Percentiles rank a stretch among this genome's conserved stretches.
These are phyloP conservation scores for Rhizopus arrhizus DNA, from an alignment of 371 early-diverging fungal species.

Conservation along the genomic window DNA sequence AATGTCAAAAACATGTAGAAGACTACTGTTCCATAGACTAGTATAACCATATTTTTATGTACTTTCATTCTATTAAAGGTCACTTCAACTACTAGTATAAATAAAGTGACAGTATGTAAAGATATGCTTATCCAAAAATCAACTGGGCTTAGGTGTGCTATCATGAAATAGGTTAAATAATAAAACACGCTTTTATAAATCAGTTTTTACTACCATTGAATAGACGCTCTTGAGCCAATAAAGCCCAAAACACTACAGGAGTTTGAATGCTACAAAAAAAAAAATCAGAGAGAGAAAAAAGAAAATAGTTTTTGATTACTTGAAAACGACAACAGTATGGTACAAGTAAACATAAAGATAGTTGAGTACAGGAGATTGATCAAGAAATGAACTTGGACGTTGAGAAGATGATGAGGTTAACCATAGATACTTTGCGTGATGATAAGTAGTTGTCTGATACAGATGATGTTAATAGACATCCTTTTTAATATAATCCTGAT, in stretches of 20 bases:
- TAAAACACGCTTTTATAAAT: background rate
- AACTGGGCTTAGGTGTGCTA: constrained; percentile 21
- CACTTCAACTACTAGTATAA: constrained; percentile 48
- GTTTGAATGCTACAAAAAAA: constrained; percentile 38
- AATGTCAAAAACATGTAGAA: constrained; percentile 58
- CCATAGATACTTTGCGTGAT: constrained; percentile 42
- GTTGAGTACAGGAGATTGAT: constrained; percentile 39
- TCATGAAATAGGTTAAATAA: background rate
- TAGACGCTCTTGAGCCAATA: constrained; percentile 23
- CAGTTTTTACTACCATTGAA: constrained; percentile 15
- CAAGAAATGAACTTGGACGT: constrained; percentile 35
- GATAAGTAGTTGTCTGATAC: constrained; percentile 30
- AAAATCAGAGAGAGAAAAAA: background rate
- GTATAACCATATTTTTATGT: constrained; percentile 38
- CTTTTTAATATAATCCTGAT: background rate
- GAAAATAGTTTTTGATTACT: constrained; percentile 26
- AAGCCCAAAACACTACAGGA: constrained; percentile 60
- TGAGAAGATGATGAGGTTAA: constrained; percentile 9
- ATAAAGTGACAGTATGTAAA: constrained; percentile 57
- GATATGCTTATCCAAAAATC: constrained; percentile 52
- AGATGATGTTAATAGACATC: constrained; percentile 9
- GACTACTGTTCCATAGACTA: constrained; percentile 44
- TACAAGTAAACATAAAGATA: constrained; percentile 49
- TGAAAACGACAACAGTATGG: constrained; percentile 47
- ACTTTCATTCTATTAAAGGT: constrained; percentile 51